Evolutionary conservation across 345 rosid genomes (phyloP), one percentile per base, ranked within the genome.

Genomic region (Gossypium anomalum): DNA sequence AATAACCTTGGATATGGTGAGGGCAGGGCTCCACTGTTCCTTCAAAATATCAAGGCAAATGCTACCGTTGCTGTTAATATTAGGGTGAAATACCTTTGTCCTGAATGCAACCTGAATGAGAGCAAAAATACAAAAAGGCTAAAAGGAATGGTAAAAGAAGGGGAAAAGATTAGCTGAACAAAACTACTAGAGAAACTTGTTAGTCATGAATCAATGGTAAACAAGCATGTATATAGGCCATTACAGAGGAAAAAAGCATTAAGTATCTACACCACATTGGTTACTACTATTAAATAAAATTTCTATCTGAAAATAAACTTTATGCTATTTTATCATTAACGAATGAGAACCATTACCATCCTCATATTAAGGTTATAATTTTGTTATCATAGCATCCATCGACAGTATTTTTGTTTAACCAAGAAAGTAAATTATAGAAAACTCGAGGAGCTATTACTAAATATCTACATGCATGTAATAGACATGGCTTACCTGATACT

Each of bases 11-110:
- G 98, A 93, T 73, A 93, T 93, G 84, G 98, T 93, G 70, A 93
- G 84, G 10, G 98, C 97, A 70, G 98, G 98, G 80, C 98, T 93
- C 97, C 98, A 93, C 80, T 91, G 98, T 78, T 93, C 98, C 91
- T 93, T 93, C 90, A 91, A 90, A 81, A 93, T 93, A 78, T 93
- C 98, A 44, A 93, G 92, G 86, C 98, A 93, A 82, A 91, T 93
- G 90, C 97, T 93, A 23, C 97, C 98, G 7, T 93, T 93, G 92
- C 98, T 93, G 80, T 93, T 93, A 25, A 93, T 91, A 77, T 93
- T 93, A 52, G 98, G 98, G 67, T 91, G 98, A 65, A 93, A 93
- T n/a, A 93, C 97, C 89, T 93, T 93, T 7, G 98, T 93, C 81
- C 97, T 88, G 82, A 93, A 93, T 27, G 97, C 95, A 76, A 93